Base-by-base conservation (phyloP, 2,329 filamentous ascomycete genomes). In the Emmonsiellopsis sp. region DNA sequence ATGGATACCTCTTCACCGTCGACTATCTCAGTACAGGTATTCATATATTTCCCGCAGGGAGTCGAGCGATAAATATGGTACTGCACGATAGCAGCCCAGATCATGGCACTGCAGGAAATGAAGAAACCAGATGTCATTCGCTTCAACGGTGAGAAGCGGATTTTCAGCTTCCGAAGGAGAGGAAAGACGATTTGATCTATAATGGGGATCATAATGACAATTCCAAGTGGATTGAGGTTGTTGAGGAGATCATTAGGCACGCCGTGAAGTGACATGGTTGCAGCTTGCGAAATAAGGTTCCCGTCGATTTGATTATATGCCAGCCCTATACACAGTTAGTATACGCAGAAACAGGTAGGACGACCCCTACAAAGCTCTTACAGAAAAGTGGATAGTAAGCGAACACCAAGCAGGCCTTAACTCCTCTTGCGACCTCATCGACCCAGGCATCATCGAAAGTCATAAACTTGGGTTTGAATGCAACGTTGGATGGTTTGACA, bases 381-480 rank as follows among this genome's bases (percentile, higher is more conserved):
- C 70, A 73, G 61, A 72, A 78, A 4, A 78, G 66, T 7, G 75
- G 75, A 54, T 72, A 79, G 67, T 75, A 79, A 55, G 79, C 70
- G 68, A 87, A 91, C 37, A 89, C 85, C 59, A 80, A 77, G 73
- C 84, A 87, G 55, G 84, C 84, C 61, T 79, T 76, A 55, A 86
- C 74, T 57, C 85, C 86, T 69, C 86, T 83, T 51, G 77, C 76
- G 46, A 90, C 82, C 64, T 90, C 85, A 64, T 89, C 86, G 30
- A 92, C 86, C 86, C 86, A 92, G 50, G 81, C 80, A 61, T 92
- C 87, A 57, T 92, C 87, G 61, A 89, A 90, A 0, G 83, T 86
- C 84, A 91, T 90, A 85, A 85, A 90, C 0, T 54, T 42, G 0
- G 86, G 86, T 51, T 83, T 82, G 57, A 76, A 65, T 7, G 77